Evolutionary conservation across 768 basidiomycete genomes (phyloP).

Genomic region (Coprinopsis sp.): DNA sequence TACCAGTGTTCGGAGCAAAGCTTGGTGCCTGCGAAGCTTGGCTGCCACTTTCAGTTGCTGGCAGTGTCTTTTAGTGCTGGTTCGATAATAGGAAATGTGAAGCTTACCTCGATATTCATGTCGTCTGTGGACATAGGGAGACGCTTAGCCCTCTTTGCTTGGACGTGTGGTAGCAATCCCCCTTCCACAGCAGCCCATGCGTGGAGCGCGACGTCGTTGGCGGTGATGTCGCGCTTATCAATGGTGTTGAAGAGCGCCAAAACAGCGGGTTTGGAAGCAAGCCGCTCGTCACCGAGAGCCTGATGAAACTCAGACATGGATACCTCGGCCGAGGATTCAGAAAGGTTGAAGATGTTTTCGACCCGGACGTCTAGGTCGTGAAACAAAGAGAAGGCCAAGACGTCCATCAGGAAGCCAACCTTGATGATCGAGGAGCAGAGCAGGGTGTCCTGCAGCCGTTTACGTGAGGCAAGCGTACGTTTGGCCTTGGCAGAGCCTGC

Average conservation of each 20-base stretch:
- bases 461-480: slow-evolving; percentile 9
- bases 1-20: slow-evolving; percentile 36
- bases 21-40: slow-evolving; percentile 33
- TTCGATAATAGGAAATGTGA: background rate
- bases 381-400: slow-evolving; percentile 34
- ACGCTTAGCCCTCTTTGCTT: background rate
- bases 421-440: slow-evolving; percentile 29
- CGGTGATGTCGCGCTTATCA: slow-evolving; percentile 5
- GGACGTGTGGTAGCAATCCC: slow-evolving; percentile 16
- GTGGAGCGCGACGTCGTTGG: slow-evolving; percentile 27
- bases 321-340: background rate
- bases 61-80: background rate
- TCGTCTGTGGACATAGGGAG: slow-evolving; percentile 18
- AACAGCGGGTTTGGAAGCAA: background rate
- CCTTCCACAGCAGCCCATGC: slow-evolving; percentile 43
- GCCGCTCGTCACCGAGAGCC: background rate
- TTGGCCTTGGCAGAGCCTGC: slow-evolving; percentile 8
- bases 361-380: slow-evolving; percentile 34
- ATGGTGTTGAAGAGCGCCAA: background rate
- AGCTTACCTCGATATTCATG: slow-evolving; percentile 25
- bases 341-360: slow-evolving; percentile 15
- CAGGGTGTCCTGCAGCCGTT: slow-evolving; percentile 27
- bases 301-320: background rate
- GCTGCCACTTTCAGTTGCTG: slow-evolving; percentile 37
- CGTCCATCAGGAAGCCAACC: slow-evolving; percentile 44